Evolutionary conservation across 768 basidiomycete genomes (phyloP).

Genomic region (Polyporus arcularius): DNA sequence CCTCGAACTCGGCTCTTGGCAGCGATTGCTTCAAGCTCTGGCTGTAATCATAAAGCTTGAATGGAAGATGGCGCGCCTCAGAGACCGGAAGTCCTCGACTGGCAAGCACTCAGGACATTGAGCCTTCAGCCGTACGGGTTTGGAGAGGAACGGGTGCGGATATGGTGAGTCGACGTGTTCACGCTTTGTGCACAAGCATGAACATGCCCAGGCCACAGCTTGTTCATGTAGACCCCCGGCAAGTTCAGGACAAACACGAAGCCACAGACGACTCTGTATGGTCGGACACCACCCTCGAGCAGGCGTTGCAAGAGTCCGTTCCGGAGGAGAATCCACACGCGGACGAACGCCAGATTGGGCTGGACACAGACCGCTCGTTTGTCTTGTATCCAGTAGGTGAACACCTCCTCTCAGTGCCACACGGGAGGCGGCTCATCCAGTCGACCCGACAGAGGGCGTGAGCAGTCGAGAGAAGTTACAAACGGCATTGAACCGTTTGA

Average conservation of each 20-base stretch:
- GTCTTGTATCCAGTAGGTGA: constrained; percentile 90
- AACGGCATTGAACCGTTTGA: constrained; percentile 64
- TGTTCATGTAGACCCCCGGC: constrained; percentile 33
- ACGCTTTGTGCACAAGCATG: constrained; percentile 17
- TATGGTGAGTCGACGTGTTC: constrained; percentile 54
- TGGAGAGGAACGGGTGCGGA: constrained; percentile 48
- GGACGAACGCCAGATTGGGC: constrained; percentile 84
- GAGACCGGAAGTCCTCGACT: constrained; percentile 36
- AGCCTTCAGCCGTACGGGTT: constrained; percentile 68
- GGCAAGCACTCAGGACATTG: constrained; percentile 45
- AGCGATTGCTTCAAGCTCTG: not conserved
- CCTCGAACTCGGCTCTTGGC: not conserved
- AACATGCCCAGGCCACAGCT: constrained; percentile 38
- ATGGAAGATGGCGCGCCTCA: not conserved
- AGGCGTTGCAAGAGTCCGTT: not conserved
- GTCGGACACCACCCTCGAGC: not conserved
- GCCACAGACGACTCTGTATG: not conserved
- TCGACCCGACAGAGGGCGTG: constrained; percentile 32
- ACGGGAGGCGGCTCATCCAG: constrained; percentile 5
- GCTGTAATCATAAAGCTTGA: not conserved
- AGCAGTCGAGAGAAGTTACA: constrained; percentile 52
- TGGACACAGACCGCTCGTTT: constrained; percentile 93
- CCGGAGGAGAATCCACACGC: constrained; percentile 40
- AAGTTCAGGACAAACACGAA: not conserved
- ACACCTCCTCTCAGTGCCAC: constrained; percentile 19